Evolutionary conservation across 495 filamentous ascomycete species (phyloP).

Genomic region (Penicillium odoratum): DNA sequence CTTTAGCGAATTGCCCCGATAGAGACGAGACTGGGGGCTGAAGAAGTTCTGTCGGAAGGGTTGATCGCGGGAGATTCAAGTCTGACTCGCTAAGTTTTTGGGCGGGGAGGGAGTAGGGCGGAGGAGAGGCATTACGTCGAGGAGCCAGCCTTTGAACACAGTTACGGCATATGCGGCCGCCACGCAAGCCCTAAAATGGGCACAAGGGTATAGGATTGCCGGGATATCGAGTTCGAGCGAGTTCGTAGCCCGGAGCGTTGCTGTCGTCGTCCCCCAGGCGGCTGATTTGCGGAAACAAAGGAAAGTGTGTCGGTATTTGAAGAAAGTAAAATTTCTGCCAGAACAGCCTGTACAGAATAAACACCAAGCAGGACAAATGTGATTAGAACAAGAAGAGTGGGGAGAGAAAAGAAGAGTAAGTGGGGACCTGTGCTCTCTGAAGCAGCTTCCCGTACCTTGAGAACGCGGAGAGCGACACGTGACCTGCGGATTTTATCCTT

Average conservation of each 20-base stretch:
- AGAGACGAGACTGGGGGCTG: slow-evolving; percentile 10
- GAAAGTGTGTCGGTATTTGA: not conserved
- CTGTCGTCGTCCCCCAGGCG: not conserved
- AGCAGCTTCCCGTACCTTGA: slow-evolving; percentile 11
- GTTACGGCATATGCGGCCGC: slow-evolving; percentile 45
- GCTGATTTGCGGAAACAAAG: not conserved
- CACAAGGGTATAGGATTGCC: not conserved
- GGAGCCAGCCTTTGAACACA: slow-evolving; percentile 45
- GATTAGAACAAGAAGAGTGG: slow-evolving; percentile 1
- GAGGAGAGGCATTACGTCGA: slow-evolving; percentile 46
- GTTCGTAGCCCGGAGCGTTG: not conserved
- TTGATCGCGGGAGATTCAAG: slow-evolving; percentile 25
- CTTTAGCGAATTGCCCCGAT: slow-evolving; percentile 27
- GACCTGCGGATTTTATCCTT: slow-evolving; percentile 32
- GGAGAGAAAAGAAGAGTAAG: slow-evolving; percentile 4
- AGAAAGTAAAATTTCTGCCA: not conserved
- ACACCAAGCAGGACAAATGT: not conserved
- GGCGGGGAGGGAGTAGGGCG: slow-evolving; percentile 35
- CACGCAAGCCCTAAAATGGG: slow-evolving; percentile 23
- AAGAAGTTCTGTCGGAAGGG: slow-evolving; percentile 16
- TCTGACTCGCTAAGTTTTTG: slow-evolving; percentile 29
- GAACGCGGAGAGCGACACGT: slow-evolving; percentile 27
- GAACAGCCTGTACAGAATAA: not conserved
- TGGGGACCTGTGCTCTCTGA: not conserved
- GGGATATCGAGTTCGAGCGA: not conserved